A percentile compares a stretch with the other conserved stretches of the same genome.
Conservation (phyloP, 139 green algal species). For the Chlamydomonas schloesseri region DNA sequence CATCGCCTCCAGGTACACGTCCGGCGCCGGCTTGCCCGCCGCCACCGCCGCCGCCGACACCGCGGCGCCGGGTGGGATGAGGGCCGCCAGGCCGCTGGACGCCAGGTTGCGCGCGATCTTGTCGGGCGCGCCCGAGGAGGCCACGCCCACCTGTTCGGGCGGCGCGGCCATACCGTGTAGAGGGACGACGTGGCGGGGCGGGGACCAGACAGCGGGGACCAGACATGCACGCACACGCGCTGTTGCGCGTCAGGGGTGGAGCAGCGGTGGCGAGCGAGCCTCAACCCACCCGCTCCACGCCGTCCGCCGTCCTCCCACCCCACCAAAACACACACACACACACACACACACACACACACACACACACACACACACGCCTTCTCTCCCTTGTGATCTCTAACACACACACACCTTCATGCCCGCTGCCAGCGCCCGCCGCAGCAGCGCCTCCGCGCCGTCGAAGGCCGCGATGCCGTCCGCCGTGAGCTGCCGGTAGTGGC, state of each 20-base stretch:
- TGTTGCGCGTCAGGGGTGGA: too few relatives aligned
- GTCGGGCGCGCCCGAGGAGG: constrained; percentile 60
- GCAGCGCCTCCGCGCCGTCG: constrained; percentile 15
- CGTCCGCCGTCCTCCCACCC: too few relatives aligned
- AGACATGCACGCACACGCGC: too few relatives aligned
- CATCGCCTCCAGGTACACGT: constrained; percentile 85
- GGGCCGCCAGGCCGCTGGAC: constrained; percentile 54
- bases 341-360: too few relatives aligned
- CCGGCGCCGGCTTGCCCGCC: constrained; percentile 80
- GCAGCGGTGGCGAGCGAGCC: too few relatives aligned
- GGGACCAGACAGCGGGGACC: background rate
- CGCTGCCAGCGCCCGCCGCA: background rate
- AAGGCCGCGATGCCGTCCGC: constrained; percentile 54
- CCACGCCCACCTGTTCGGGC: constrained; percentile 37
- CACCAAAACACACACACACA: too few relatives aligned
- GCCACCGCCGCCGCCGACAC: constrained; percentile 54
- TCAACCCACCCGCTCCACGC: too few relatives aligned
- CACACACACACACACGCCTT: too few relatives aligned
- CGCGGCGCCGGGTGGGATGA: constrained; percentile 58
- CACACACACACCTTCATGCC: constrained; percentile 28
- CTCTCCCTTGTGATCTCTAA: too few relatives aligned
- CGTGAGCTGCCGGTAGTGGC: constrained; percentile 62
- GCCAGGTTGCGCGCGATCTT: constrained; percentile 82
- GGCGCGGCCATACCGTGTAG: background rate
- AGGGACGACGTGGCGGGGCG: background rate